Evolutionary conservation across 2,329 filamentous ascomycete genomes (phyloP).

Genomic region (Arachnomyces sp.): DNA sequence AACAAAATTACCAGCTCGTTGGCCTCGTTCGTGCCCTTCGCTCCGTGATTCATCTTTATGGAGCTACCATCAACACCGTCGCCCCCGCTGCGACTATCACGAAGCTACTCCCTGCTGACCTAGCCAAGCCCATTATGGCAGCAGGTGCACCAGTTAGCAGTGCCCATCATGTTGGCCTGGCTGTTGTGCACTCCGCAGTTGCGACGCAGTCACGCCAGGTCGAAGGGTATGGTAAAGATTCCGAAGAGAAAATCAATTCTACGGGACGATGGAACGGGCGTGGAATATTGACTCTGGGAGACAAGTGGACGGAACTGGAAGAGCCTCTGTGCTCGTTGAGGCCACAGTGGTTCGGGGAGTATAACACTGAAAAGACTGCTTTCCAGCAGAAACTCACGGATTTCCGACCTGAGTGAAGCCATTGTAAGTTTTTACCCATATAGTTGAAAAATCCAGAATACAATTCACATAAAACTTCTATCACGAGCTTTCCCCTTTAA

Average conservation of each 20-base stretch:
- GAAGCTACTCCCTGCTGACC: constrained; percentile 20
- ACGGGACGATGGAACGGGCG: constrained; percentile 27
- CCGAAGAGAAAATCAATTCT: constrained; percentile 4
- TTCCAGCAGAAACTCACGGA: constrained; percentile 26
- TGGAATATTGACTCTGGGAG: constrained; percentile 27
- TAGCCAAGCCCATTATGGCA: constrained; percentile 24
- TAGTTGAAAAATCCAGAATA: no score
- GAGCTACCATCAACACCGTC: constrained; percentile 33
- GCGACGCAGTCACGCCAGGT: constrained; percentile 25
- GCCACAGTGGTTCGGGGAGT: constrained; percentile 25
- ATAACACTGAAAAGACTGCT: constrained; percentile 20
- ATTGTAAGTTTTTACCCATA: no score
- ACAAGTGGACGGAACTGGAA: constrained; percentile 30
- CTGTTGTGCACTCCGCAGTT: constrained; percentile 31
- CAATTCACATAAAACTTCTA: no score
- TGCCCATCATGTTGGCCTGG: constrained; percentile 26
- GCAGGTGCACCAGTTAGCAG: constrained; percentile 26
- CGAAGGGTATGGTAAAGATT: constrained; percentile 30
- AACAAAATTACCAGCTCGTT: constrained; percentile 15
- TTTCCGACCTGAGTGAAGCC: constrained; percentile 6
- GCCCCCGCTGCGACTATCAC: constrained; percentile 21
- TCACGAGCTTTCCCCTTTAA: no score
- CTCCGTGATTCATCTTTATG: constrained; percentile 15
- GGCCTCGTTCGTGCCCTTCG: constrained; percentile 28
- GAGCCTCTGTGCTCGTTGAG: constrained; percentile 3